Percentiles rank a stretch among this genome's conserved stretches.
Evolutionary conservation across 768 basidiomycete genomes (phyloP).

Genomic region (Plicaturopsis crispa): DNA sequence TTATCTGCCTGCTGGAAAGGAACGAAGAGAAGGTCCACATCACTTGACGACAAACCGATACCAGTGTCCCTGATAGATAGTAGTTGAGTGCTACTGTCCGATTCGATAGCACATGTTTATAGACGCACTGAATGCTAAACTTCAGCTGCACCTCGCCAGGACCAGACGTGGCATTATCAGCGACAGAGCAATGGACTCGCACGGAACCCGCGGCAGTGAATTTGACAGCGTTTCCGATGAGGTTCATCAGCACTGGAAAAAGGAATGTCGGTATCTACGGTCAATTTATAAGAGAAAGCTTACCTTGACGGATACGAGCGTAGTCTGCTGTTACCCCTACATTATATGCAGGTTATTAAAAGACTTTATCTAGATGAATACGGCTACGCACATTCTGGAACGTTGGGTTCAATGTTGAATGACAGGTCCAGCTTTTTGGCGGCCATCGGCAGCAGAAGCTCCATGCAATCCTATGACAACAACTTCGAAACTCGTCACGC

Average conservation of each 20-base stretch:
- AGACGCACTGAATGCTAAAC: slow-evolving; percentile 53
- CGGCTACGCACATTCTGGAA: slow-evolving; percentile 47
- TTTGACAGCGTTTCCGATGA: slow-evolving; percentile 73
- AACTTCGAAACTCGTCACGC: not conserved
- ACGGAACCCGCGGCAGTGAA: slow-evolving; percentile 63
- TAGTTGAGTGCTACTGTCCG: too few relatives aligned
- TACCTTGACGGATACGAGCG: slow-evolving; percentile 67
- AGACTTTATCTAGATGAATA: not conserved
- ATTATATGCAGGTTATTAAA: slow-evolving; percentile 1
- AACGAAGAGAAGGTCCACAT: slow-evolving; percentile 60
- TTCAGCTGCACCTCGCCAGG: slow-evolving; percentile 45
- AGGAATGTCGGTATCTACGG: slow-evolving; percentile 1
- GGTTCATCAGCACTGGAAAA: slow-evolving; percentile 59
- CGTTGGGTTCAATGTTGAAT: slow-evolving; percentile 60
- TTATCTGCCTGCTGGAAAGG: slow-evolving; percentile 79
- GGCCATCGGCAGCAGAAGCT: slow-evolving; percentile 67
- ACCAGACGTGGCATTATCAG: slow-evolving; percentile 23
- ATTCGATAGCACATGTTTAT: too few relatives aligned
- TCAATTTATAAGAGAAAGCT: slow-evolving; percentile 2
- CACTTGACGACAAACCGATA: slow-evolving; percentile 59
- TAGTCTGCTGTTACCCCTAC: slow-evolving; percentile 68
- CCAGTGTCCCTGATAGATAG: slow-evolving; percentile 50
- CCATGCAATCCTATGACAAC: slow-evolving; percentile 58
- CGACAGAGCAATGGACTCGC: slow-evolving; percentile 52
- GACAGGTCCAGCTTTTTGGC: slow-evolving; percentile 69